A percentile compares a stretch with the other conserved stretches of the same genome.
Conservation (phyloP, 345 rosid species). For the Carallia pectinifolia region DNA sequence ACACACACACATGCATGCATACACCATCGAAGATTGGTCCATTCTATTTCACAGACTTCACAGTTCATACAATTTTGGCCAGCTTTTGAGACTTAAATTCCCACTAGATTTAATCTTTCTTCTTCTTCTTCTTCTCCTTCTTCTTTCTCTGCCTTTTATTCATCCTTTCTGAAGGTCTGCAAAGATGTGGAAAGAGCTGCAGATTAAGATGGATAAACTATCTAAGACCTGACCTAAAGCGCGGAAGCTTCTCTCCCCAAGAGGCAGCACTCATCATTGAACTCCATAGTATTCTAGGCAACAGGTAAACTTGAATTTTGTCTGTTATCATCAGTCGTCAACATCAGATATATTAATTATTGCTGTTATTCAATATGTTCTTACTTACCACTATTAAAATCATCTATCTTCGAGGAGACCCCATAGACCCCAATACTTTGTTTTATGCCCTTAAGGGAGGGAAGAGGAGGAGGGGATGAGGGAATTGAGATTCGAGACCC, state of each 20-base stretch:
- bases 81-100: background rate
- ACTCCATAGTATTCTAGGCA: conserved; percentile 90
- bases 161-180: conserved; percentile 52
- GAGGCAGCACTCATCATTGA: conserved; percentile 93
- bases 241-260: conserved; percentile 94
- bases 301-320: conserved; percentile 46
- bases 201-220: conserved; percentile 97
- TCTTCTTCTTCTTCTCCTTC: background rate
- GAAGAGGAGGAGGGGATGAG: no score
- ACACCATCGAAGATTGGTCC: background rate
- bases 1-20: background rate
- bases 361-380: no score
- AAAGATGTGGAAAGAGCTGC: conserved; percentile 98
- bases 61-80: no score
- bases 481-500: no score
- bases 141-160: background rate
- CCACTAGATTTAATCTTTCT: background rate
- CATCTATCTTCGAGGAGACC: no score
- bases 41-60: no score
- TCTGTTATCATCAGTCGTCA: background rate
- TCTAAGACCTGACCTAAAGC: conserved; percentile 86
- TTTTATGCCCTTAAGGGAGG: no score
- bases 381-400: no score
- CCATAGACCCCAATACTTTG: no score
- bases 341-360: no score